phyloP scores from a whole-genome alignment of 1,139 yeast genomes.

The Diutina siamensis region DNA sequence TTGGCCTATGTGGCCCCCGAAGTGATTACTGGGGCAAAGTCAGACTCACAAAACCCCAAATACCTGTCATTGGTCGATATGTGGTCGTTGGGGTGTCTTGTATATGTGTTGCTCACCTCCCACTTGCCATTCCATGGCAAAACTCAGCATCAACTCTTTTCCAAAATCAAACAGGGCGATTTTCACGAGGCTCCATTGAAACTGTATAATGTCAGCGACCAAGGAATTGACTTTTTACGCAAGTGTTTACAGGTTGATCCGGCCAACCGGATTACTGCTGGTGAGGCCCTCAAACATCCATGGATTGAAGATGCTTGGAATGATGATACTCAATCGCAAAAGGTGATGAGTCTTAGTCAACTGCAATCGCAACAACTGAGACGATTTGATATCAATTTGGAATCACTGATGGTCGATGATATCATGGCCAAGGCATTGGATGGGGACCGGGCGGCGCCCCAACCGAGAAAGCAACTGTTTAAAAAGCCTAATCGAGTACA shows the following conservation, averaged over 20 bases:
- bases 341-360: constrained; percentile 53
- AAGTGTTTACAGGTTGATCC: constrained; percentile 70
- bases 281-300: constrained; percentile 57
- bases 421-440: constrained; percentile 1
- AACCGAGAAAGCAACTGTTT: constrained; percentile 14
- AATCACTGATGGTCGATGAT: constrained; percentile 8
- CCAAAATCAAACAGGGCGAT: constrained; percentile 63
- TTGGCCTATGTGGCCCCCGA: constrained; percentile 92
- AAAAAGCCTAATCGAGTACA: constrained; percentile 33
- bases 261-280: constrained; percentile 54
- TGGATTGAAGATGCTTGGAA: constrained; percentile 39
- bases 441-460: background rate
- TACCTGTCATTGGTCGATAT: constrained; percentile 87
- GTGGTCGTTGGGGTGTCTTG: constrained; percentile 85
- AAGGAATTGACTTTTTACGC: constrained; percentile 59
- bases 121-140: constrained; percentile 90
- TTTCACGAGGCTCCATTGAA: constrained; percentile 72
- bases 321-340: constrained; percentile 16
- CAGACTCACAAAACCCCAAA: constrained; percentile 22
- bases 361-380: constrained; percentile 55
- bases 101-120: constrained; percentile 81
- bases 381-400: constrained; percentile 23
- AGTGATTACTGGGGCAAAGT: constrained; percentile 59
- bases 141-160: constrained; percentile 76
- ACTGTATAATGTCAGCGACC: constrained; percentile 50